These are phyloP conservation scores for Nitzschia inconspicua DNA, from an alignment of 108 stramenopile species.

Conservation along the genomic window DNA sequence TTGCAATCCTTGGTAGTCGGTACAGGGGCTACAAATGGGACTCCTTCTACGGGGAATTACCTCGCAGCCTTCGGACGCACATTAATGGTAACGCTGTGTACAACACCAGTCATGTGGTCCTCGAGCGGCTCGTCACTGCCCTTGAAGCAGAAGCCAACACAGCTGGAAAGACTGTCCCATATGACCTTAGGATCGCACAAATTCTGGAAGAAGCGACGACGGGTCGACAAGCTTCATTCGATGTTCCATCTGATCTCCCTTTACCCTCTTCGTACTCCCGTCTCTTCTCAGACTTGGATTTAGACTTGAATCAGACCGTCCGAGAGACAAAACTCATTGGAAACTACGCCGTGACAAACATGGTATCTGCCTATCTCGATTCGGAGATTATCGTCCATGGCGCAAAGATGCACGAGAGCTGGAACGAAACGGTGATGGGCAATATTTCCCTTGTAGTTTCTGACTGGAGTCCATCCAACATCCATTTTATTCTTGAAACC, in stretches of 20 bases:
- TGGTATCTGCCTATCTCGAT: constrained; percentile 55
- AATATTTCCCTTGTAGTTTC: constrained; percentile 53
- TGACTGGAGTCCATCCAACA: constrained; percentile 57
- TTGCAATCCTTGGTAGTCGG: constrained; percentile 60
- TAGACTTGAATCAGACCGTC: constrained; percentile 40
- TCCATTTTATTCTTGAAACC: constrained; percentile 35
- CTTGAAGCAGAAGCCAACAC: constrained; percentile 61
- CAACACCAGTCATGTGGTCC: constrained; percentile 60
- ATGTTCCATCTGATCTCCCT: constrained; percentile 40
- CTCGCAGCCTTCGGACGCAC: constrained; percentile 54
- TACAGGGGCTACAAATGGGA: constrained; percentile 75
- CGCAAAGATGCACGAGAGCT: constrained; percentile 57
- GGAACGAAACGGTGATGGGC: constrained; percentile 50
- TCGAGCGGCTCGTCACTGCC: constrained; percentile 57
- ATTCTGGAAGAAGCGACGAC: constrained; percentile 60
- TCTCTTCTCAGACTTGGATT: background rate
- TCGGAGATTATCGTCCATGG: constrained; percentile 68
- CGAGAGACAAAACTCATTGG: constrained; percentile 61
- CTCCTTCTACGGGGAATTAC: constrained; percentile 60
- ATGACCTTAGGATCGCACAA: constrained; percentile 70
- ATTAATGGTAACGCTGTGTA: constrained; percentile 77
- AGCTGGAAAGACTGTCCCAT: constrained; percentile 65
- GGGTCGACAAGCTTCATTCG: constrained; percentile 19
- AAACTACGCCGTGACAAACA: constrained; percentile 71
- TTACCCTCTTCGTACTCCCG: background rate